Conservation (phyloP, 441 rosid species). For the Eruca vesicaria region DNA sequence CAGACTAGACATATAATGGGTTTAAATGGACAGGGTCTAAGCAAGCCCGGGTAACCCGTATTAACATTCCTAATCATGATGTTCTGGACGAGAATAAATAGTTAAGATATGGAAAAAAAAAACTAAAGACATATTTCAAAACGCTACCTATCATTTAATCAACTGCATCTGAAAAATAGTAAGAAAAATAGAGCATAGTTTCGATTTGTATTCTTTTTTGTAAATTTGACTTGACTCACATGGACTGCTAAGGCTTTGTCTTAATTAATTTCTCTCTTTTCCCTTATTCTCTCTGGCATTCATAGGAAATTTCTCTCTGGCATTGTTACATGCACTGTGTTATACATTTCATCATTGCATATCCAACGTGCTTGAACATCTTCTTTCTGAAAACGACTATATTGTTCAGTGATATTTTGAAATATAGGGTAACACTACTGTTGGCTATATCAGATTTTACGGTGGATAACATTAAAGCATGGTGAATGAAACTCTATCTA, state of each 20-base stretch:
- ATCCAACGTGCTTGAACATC: background rate
- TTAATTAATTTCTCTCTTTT: background rate
- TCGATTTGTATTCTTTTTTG: conserved; percentile 4
- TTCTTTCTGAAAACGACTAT: background rate
- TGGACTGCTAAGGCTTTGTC: conserved; percentile 21
- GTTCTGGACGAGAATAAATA: too few relatives aligned
- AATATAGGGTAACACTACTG: background rate
- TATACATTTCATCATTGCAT: background rate
- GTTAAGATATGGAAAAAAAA: too few relatives aligned
- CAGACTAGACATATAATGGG: too few relatives aligned
- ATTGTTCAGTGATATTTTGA: background rate
- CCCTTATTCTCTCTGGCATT: background rate
- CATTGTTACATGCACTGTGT: background rate
- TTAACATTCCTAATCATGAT: too few relatives aligned
- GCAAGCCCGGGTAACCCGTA: too few relatives aligned
- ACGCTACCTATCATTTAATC: too few relatives aligned
- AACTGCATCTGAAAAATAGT: too few relatives aligned
- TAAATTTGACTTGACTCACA: conserved; percentile 26
- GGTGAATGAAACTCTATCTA: background rate
- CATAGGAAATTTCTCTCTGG: background rate
- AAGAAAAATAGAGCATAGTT: background rate
- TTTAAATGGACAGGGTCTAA: too few relatives aligned
- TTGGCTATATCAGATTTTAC: background rate
- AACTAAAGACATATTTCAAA: too few relatives aligned
- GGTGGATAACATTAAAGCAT: background rate